Evolutionary conservation across 2,329 filamentous ascomycete genomes (phyloP), one percentile per base, ranked within the genome.

Genomic region (Pseudocercospora crystallina): DNA sequence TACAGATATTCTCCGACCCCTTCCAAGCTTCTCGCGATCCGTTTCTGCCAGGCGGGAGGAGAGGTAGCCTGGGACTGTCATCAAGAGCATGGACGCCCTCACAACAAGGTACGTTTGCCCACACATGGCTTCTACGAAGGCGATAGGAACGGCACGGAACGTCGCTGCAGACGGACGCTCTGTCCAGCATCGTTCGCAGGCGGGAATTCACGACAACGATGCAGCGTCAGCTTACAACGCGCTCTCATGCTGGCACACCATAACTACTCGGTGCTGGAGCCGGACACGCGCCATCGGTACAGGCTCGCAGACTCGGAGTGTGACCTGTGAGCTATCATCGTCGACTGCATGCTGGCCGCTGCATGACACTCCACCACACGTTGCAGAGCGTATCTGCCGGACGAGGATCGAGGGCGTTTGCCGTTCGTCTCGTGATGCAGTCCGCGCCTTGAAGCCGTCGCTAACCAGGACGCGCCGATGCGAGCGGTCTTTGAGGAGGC

Each of bases 1-100:
- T 73, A 34, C 74, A 76, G 54, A 69, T 73, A 40, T 76, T 72
- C 62, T 62, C 70, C 48, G 76, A 78, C 57, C 72, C 75, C 15
- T 77, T 75, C 49, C 65, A 70, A 42, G 59, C 59, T 20, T 71
- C 68, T 50, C 71, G 72, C 65, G 75, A 78, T 58, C 73, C 75
- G 9, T 78, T 78, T 61, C 61, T 75, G 34, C 70, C 73, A 5
- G 61, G 65, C 20, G 52, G 46, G 35, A 68, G 74, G 46, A 65
- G 67, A 60, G 69, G 64, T 49, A 75, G 74, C 60, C 69, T 74
- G 54, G 72, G 71, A 37, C 52, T 58, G 12, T 54, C 53, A 17
- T 60, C 61, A 45, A 65, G 68, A 55, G 67, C 69, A 47, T 65
- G 63, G 63, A 56, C 54, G 36, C 47, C 55, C 5, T 40, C 54